phyloP scores from a whole-genome alignment of 2,329 filamentous ascomycete genomes.

The Akanthomyces uredinophilus region DNA sequence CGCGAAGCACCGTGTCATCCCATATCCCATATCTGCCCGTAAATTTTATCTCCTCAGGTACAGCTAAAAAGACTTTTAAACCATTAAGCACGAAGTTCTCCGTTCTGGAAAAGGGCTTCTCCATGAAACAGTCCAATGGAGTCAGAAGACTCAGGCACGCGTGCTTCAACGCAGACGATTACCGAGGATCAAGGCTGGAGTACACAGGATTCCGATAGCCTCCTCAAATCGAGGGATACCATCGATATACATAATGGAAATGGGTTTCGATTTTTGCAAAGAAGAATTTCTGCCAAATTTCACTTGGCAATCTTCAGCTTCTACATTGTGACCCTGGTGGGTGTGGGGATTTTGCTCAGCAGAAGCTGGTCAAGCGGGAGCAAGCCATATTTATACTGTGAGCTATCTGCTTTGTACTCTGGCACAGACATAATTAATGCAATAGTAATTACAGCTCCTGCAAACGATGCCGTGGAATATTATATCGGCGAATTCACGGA shows the following conservation, averaged over 20 bases:
- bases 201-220: slow-evolving; percentile 2
- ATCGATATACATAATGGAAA: background rate
- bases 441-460: background rate
- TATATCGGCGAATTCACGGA: slow-evolving; percentile 9
- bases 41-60: background rate
- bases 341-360: slow-evolving; percentile 1
- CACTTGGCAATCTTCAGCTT: slow-evolving; percentile 10
- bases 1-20: no score
- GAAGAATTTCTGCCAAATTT: background rate
- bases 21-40: no score
- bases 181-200: slow-evolving; percentile 8
- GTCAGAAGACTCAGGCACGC: slow-evolving; percentile 4
- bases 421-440: no score
- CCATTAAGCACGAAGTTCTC: background rate
- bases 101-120: background rate
- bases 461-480: slow-evolving; percentile 10
- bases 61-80: no score
- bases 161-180: slow-evolving; percentile 4
- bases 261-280: background rate
- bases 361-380: background rate
- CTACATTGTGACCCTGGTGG: background rate
- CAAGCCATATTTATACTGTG: slow-evolving; percentile 5
- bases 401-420: background rate
- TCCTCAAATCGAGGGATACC: background rate
- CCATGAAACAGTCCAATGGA: background rate